Percentiles rank a stretch among this genome's conserved stretches.
Conservation (phyloP, 345 rosid species). For the Salix arbutifolia region DNA sequence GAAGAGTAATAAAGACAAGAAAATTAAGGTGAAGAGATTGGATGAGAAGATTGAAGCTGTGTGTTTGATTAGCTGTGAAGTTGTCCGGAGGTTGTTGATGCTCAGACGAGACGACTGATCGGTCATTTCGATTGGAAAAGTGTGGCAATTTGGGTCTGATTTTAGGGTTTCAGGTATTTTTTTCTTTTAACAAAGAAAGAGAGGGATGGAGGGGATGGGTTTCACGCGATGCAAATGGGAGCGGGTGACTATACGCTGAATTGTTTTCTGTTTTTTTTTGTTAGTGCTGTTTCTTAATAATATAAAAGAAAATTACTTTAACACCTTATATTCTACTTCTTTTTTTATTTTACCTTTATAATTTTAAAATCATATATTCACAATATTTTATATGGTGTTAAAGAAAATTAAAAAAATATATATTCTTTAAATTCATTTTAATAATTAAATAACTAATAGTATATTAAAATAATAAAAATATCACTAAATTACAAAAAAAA, state of each 20-base stretch:
- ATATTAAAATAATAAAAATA: too few species aligned
- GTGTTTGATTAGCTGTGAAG: constrained; percentile 53
- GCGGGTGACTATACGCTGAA: neutral
- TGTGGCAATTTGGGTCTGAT: neutral
- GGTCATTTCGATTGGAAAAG: constrained; percentile 46
- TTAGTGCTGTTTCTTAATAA: too few species aligned
- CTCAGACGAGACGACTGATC: constrained; percentile 49
- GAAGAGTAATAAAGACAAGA: constrained; percentile 72
- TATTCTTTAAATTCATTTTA: too few species aligned
- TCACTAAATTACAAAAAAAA: too few species aligned
- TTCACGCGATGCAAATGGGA: neutral
- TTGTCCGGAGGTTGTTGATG: constrained; percentile 56
- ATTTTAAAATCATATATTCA: too few species aligned
- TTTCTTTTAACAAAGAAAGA: constrained; percentile 4
- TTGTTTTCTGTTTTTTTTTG: neutral
- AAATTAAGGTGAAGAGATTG: constrained; percentile 53
- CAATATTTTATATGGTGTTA: too few species aligned
- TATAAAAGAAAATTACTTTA: too few species aligned
- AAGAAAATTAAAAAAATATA: too few species aligned
- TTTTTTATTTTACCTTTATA: too few species aligned
- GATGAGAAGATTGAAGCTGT: constrained; percentile 44
- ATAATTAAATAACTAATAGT: too few species aligned
- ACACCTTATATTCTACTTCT: too few species aligned
- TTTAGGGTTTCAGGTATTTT: neutral
- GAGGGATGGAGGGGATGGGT: neutral